Base-by-base conservation (phyloP, 2,329 filamentous ascomycete genomes). In the Colletotrichum gigasporum region DNA sequence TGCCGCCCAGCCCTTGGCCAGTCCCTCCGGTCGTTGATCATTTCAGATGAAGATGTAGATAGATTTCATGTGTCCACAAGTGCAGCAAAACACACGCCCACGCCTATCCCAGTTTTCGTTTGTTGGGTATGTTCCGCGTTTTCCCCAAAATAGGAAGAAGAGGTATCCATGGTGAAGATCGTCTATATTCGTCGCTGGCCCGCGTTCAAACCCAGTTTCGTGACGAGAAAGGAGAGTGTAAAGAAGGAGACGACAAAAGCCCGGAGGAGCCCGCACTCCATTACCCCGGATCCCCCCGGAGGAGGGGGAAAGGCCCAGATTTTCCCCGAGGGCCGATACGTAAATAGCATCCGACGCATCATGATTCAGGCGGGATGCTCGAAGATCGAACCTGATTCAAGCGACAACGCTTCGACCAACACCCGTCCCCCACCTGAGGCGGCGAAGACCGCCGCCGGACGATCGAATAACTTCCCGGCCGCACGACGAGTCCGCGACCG, bases 401-500 rank as follows among this genome's bases (percentile, higher is more conserved):
- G 85, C 84, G 37, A 81, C 77, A 39, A 87, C 81, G 69, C 82
- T 85, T 70, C 77, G 80, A 7, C 81, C 81, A 55, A 87, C 80
- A 9, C 77, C 80, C 2, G 73, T 72, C 10, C 84, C 83, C 85
- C 86, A 88, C 45, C 82, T 78, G 67, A 88, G 81, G 63, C 83
- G 78, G 65, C 81, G 79, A 60, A 89, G 73, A 14, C 85, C 83
- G 28, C 82, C 81, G 14, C 81, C 78, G 4, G 83, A 81, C 6
- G 82, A 82, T 60, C 81, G 77, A 37, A 87, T 82, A 3, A 87
- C 81, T 67, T 88, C 85, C 30, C 80, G 76, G 6, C 85, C 82
- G 66, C 85, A 87, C 4, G 78, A 81, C 3, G 82, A 74, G 24
- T 82, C 81, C 18, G 81, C 78, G 6, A 73, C 70, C 2, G 74